Evolutionary conservation across 1,139 yeast genomes (phyloP).

Genomic region (Blastobotrys buckinghamii): DNA sequence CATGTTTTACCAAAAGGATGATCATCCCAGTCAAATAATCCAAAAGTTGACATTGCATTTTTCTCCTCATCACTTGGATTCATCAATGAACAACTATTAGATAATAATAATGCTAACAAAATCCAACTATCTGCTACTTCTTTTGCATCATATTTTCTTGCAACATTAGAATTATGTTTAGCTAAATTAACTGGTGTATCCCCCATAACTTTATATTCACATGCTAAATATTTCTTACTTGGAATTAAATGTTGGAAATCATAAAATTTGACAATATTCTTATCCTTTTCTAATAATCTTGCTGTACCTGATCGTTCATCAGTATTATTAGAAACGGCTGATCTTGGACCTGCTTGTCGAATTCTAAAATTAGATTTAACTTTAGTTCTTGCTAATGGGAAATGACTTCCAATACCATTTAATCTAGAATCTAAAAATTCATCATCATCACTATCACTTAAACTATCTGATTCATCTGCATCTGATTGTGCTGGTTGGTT

Average conservation of each 20-base stretch:
- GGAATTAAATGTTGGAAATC: conserved; percentile 73
- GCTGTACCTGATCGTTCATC: conserved; percentile 12
- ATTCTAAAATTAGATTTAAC: conserved; percentile 8
- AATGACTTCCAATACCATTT: conserved; percentile 2
- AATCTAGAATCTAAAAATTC: neutral
- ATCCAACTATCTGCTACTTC: conserved; percentile 78
- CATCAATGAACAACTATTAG: conserved; percentile 16
- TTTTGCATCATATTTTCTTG: conserved; percentile 52
- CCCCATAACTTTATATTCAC: conserved; percentile 67
- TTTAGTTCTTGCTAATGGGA: conserved; percentile 7
- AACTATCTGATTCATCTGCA: conserved; percentile 3
- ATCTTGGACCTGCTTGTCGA: conserved; percentile 7
- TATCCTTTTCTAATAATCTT: conserved; percentile 18
- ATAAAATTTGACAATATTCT: conserved; percentile 53
- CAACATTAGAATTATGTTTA: conserved; percentile 64
- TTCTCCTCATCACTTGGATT: neutral
- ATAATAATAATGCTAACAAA: conserved; percentile 33
- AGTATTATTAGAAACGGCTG: conserved; percentile 15
- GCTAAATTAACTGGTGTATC: conserved; percentile 62
- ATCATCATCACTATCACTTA: conserved; percentile 23
- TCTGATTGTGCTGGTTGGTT: neutral
- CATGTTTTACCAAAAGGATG: conserved; percentile 79
- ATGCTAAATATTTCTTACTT: conserved; percentile 68
- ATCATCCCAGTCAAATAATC: conserved; percentile 54
- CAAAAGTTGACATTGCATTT: neutral